Evolutionary conservation across 345 rosid genomes (phyloP).

Genomic region (Gynandropsis gynandra): DNA sequence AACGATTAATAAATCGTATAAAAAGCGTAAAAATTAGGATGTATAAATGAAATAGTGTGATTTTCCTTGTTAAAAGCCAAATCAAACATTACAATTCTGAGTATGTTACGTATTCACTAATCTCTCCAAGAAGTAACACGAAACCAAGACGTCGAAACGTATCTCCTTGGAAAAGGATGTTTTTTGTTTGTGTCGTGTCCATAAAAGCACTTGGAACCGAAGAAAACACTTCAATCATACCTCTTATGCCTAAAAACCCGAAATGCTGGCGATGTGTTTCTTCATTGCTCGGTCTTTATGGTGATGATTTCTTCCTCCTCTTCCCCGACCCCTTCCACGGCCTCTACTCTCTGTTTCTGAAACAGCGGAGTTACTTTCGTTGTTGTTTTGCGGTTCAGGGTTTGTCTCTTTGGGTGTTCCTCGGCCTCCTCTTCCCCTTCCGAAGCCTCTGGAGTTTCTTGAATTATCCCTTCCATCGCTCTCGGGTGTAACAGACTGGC

Average conservation of each 20-base stretch:
- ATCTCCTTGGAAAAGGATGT: too few species aligned
- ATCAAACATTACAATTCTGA: too few species aligned
- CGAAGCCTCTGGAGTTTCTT: constrained; percentile 33
- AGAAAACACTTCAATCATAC: neutral
- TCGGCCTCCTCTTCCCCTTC: constrained; percentile 10
- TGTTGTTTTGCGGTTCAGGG: constrained; percentile 18
- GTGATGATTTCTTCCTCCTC: constrained; percentile 46
- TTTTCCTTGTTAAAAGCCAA: too few species aligned
- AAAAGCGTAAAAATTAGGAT: too few species aligned
- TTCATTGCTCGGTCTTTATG: constrained; percentile 67
- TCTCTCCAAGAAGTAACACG: too few species aligned
- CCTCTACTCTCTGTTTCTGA: constrained; percentile 36
- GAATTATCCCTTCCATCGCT: constrained; percentile 31
- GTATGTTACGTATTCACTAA: too few species aligned
- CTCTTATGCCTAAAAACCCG: constrained; percentile 44
- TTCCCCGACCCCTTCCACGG: constrained; percentile 56
- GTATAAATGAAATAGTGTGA: too few species aligned
- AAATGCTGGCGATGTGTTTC: constrained; percentile 64
- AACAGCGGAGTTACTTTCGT: constrained; percentile 23
- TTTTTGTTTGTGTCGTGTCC: too few species aligned
- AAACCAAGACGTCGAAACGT: too few species aligned
- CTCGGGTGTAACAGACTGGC: constrained; percentile 25
- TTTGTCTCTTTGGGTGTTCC: constrained; percentile 17
- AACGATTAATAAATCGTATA: too few species aligned
- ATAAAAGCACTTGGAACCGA: too few species aligned